Conservation (phyloP, 2,329 filamentous ascomycete species). For the Penicillium verrucosum region DNA sequence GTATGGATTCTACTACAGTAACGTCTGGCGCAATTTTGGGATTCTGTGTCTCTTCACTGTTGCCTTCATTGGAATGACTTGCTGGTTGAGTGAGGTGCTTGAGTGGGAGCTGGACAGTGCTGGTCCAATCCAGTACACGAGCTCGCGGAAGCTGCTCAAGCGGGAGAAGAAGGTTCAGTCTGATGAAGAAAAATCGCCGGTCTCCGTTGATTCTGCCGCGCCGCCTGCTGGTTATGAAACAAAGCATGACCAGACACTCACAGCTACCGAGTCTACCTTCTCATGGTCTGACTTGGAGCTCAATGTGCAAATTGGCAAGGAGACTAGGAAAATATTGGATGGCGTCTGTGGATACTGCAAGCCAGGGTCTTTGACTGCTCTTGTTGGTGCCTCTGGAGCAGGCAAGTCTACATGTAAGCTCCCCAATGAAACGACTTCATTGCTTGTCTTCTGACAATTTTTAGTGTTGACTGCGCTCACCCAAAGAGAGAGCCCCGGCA, state of each 20-base stretch:
- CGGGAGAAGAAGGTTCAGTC: conserved; percentile 5
- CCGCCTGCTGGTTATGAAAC: conserved; percentile 23
- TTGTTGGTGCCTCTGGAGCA: conserved; percentile 73
- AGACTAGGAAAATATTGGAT: conserved; percentile 57
- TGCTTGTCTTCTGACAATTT: neutral
- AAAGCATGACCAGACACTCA: conserved; percentile 34
- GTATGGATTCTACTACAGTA: conserved; percentile 50
- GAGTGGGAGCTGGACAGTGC: conserved; percentile 58
- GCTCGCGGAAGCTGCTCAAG: conserved; percentile 42
- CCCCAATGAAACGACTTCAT: neutral
- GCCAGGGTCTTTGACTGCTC: conserved; percentile 70
- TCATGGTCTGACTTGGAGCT: conserved; percentile 66
- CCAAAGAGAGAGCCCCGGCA: conserved; percentile 62
- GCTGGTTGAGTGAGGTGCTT: conserved; percentile 63
- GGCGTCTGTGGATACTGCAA: conserved; percentile 70
- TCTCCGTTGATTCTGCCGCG: conserved; percentile 19
- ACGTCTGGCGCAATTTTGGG: conserved; percentile 69
- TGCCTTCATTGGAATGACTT: conserved; percentile 66
- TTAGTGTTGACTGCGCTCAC: conserved; percentile 69
- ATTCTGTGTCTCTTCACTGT: conserved; percentile 69
- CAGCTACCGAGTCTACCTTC: conserved; percentile 58
- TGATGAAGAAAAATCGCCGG: conserved; percentile 30
- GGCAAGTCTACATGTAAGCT: conserved; percentile 55
- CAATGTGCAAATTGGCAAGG: conserved; percentile 61
- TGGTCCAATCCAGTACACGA: conserved; percentile 65